Conservation (phyloP, 768 basidiomycete species). For the Rhodocollybia butyracea region DNA sequence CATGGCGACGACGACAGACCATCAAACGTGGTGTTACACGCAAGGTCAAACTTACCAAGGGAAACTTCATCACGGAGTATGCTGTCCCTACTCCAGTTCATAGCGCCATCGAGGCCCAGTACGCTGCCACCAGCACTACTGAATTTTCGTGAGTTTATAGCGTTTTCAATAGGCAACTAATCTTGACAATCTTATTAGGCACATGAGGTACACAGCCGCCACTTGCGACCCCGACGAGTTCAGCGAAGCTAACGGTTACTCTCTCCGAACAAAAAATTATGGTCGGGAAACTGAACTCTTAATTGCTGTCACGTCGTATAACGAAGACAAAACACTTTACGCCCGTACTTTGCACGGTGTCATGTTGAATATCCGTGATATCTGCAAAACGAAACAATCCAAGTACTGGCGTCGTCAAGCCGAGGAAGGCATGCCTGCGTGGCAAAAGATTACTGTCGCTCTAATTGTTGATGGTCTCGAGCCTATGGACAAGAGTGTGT, state of each 20-base stretch:
- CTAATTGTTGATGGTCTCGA: conserved; percentile 92
- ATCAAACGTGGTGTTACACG: conserved; percentile 72
- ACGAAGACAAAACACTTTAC: conserved; percentile 91
- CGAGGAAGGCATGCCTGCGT: conserved; percentile 80
- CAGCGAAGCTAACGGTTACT: conserved; percentile 73
- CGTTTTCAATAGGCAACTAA: neutral
- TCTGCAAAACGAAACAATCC: conserved; percentile 93
- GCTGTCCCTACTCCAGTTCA: conserved; percentile 62
- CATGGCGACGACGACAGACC: conserved; percentile 63
- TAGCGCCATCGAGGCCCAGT: conserved; percentile 64
- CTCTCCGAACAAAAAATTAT: conserved; percentile 80
- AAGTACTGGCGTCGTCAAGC: conserved; percentile 86
- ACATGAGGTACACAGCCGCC: conserved; percentile 94
- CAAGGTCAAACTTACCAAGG: conserved; percentile 71
- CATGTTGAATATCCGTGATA: conserved; percentile 97
- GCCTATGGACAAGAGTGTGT: conserved; percentile 91
- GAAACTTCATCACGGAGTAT: conserved; percentile 72
- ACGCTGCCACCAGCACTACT: conserved; percentile 49
- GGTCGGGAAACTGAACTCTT: conserved; percentile 89
- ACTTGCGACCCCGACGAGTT: conserved; percentile 93
- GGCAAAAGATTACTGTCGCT: conserved; percentile 90
- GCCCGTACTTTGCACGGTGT: conserved; percentile 91
- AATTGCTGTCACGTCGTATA: conserved; percentile 92
- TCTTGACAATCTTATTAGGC: conserved; percentile 35
- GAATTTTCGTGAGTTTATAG: conserved; percentile 63